Percentiles rank a stretch among this genome's conserved stretches.
Evolutionary conservation across 2,329 filamentous ascomycete genomes (phyloP).

Genomic region (Orbilia quercus): DNA sequence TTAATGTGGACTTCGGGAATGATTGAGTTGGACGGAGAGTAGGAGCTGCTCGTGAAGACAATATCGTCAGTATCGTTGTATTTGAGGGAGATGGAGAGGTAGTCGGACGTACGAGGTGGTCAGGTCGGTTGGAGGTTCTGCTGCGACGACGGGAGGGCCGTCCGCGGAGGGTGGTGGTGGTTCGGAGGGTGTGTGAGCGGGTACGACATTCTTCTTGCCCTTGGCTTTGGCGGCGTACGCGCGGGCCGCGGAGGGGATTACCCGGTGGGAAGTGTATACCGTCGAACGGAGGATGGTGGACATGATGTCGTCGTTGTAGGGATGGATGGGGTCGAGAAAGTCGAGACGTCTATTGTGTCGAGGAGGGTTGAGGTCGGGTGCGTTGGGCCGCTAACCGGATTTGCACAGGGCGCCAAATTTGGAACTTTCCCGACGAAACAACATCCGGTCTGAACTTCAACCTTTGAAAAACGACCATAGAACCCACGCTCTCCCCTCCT

Average conservation of each 20-base stretch:
- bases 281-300: slow-evolving; percentile 45
- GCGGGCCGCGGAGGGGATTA: slow-evolving; percentile 37
- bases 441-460: slow-evolving; percentile 21
- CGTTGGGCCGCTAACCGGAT: slow-evolving; percentile 46
- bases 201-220: slow-evolving; percentile 6
- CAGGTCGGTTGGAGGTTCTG: slow-evolving; percentile 43
- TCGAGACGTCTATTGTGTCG: no score
- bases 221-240: slow-evolving; percentile 35
- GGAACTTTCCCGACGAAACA: slow-evolving; percentile 48
- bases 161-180: slow-evolving; percentile 36
- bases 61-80: not conserved
- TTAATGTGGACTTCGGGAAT: slow-evolving; percentile 80
- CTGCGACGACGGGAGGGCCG: slow-evolving; percentile 26
- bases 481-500: slow-evolving; percentile 11
- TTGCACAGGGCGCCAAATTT: slow-evolving; percentile 38
- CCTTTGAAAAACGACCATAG: slow-evolving; percentile 18
- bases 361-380: slow-evolving; percentile 34
- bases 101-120: slow-evolving; percentile 33
- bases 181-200: slow-evolving; percentile 38
- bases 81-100: not conserved
- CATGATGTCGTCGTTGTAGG: slow-evolving; percentile 26
- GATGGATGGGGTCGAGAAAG: not conserved
- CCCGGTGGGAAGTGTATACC: slow-evolving; percentile 29
- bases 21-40: slow-evolving; percentile 87
- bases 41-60: slow-evolving; percentile 71